Percentiles rank a stretch among this genome's conserved stretches.
These are phyloP conservation scores for Leccinum pachyderme DNA, from an alignment of 1,284 basidiomycete genomes.

Conservation along the genomic window DNA sequence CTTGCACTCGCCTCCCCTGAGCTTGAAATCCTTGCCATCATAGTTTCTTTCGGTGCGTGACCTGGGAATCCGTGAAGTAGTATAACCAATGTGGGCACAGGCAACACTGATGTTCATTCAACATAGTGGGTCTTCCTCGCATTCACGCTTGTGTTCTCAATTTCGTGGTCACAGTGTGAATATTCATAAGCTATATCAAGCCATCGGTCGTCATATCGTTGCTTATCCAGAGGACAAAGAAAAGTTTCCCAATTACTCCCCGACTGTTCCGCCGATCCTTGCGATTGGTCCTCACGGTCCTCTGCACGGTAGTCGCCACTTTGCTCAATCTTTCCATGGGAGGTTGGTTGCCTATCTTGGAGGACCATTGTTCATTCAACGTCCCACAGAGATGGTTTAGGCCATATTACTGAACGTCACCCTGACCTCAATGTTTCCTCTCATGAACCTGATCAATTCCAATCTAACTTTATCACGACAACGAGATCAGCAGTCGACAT, in stretches of 20 bases:
- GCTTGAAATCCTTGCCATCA: constrained; percentile 74
- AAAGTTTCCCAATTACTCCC: constrained; percentile 62
- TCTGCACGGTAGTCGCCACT: constrained; percentile 72
- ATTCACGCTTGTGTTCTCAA: constrained; percentile 1
- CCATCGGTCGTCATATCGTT: constrained; percentile 65
- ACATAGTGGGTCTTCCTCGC: constrained; percentile 47
- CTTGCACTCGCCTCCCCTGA: constrained; percentile 74
- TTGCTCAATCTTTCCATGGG: constrained; percentile 87
- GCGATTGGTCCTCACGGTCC: constrained; percentile 71
- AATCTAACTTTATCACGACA: constrained; percentile 46
- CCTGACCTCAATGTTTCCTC: constrained; percentile 60
- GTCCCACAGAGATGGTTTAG: constrained; percentile 70
- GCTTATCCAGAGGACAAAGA: constrained; percentile 50
- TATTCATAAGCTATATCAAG: constrained; percentile 76
- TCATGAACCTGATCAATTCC: constrained; percentile 32
- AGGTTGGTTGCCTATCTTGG: constrained; percentile 42
- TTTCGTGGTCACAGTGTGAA: constrained; percentile 53
- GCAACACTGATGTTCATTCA: constrained; percentile 67
- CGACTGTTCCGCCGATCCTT: constrained; percentile 55
- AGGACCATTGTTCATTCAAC: constrained; percentile 1
- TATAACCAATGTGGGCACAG: constrained; percentile 34
- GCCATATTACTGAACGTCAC: constrained; percentile 68
- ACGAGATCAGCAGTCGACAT: constrained; percentile 58
- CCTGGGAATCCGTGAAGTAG: neutral
- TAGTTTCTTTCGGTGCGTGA: constrained; percentile 72